Evolutionary conservation across 2,329 filamentous ascomycete species (phyloP).

Genomic region (Aspergillus aculeatus): DNA sequence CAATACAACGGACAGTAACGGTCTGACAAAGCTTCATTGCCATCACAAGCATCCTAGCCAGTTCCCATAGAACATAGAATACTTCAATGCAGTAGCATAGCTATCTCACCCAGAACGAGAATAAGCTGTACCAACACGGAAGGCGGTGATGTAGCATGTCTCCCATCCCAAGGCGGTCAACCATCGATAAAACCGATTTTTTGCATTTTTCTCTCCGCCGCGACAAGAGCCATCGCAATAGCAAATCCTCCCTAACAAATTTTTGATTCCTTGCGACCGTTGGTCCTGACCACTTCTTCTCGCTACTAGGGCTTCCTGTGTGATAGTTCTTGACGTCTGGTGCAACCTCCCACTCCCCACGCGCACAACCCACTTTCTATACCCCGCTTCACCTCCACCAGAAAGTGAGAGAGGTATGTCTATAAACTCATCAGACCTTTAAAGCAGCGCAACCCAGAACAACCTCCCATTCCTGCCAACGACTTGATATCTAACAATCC

Average conservation of each 20-base stretch:
- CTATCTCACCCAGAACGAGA: too few relatives aligned
- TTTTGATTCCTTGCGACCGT: background rate
- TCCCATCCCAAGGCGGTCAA: conserved; percentile 2
- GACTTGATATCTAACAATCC: background rate
- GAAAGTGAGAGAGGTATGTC: background rate
- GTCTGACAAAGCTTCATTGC: too few relatives aligned
- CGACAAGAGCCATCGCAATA: background rate
- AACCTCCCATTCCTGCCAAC: background rate
- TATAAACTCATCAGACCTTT: background rate
- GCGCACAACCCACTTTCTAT: background rate
- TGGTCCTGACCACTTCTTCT: background rate
- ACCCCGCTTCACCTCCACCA: background rate
- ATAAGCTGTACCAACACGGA: background rate
- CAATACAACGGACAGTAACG: too few relatives aligned
- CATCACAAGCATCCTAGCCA: too few relatives aligned
- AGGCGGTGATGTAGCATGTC: background rate
- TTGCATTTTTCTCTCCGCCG: conserved; percentile 2
- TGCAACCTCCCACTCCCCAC: too few relatives aligned
- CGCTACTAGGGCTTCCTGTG: too few relatives aligned
- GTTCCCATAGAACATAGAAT: too few relatives aligned
- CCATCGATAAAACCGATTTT: conserved; percentile 4
- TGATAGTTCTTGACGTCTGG: too few relatives aligned
- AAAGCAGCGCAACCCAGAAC: background rate
- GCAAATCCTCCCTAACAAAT: background rate
- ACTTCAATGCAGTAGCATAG: too few relatives aligned